Base-by-base conservation (phyloP, 345 rosid genomes). In the Gossypioides kirkii region DNA sequence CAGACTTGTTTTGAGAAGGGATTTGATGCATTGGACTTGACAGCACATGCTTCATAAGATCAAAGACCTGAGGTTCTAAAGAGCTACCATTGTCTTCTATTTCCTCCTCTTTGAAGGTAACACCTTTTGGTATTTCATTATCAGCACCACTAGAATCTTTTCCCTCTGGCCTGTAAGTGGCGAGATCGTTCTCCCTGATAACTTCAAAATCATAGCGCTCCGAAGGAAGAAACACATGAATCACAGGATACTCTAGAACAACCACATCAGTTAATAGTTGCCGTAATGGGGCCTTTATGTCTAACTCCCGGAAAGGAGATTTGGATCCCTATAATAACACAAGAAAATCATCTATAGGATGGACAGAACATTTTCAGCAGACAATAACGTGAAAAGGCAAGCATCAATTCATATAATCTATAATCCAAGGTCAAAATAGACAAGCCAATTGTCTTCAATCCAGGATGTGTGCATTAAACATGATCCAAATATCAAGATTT, bases 241-340 rank as follows among this genome's bases (percentile, higher is more conserved):
- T 86, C 71, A 89, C 91, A 8, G 99, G 99, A 82, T 90, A 88
- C 82, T 94, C 99, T 68, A 92, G 66, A 66, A 94, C 76, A 64
- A 80, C 81, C 36, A 84, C 46, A 69, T 84, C 72, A 55, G 86
- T 84, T 75, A 94, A 83, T 73, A 88, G 98, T 70, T 80, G 74
- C 81, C 88, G 83, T 45, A 94, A 20, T 32, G 97, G 78, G 68
- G 91, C 79, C 75, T 76, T 84, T 61, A 86, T 76, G 79, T 92
- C 87, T 74, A 94, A 74, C 74, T 88, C 87, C 42, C 65, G 80
- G 76, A 84, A 94, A 59, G 90, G 89, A 54, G 91, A 88, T 77
- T 78, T 88, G 42, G 88, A 76, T 10, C 94, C 89, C 98, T 92
- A 80, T 64, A 73, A 81, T 38, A 70, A 73, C 23, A 75, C 7